phyloP scores from a whole-genome alignment of 2,329 filamentous ascomycete species.

The Fusarium sp. region DNA sequence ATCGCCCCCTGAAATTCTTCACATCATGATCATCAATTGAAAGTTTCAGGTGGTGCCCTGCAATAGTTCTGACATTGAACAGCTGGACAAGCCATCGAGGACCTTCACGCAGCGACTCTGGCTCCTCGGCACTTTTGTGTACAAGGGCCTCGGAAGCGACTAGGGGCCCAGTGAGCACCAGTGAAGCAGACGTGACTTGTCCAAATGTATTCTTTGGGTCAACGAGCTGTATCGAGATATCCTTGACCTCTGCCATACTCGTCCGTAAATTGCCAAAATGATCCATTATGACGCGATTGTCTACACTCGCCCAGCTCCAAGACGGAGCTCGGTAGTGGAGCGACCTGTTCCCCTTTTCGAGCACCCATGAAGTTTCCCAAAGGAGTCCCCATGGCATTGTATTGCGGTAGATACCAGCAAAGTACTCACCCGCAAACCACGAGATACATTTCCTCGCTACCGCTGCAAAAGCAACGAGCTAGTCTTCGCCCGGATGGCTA shows the following conservation, averaged over 20 bases:
- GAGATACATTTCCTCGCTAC: neutral
- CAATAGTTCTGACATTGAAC: too few species aligned
- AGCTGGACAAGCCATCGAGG: too few species aligned
- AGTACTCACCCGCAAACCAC: neutral
- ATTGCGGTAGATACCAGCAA: neutral
- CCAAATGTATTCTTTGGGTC: neutral
- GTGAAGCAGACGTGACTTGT: neutral
- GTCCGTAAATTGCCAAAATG: neutral
- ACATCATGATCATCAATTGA: too few species aligned
- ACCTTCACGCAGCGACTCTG: too few species aligned
- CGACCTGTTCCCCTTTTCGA: neutral
- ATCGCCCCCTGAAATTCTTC: too few species aligned
- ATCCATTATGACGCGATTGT: neutral
- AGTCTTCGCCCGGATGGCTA: neutral
- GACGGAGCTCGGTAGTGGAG: neutral
- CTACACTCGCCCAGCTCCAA: slow-evolving; percentile 8
- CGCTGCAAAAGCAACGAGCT: slow-evolving; percentile 6
- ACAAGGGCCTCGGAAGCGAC: neutral
- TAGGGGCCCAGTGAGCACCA: neutral
- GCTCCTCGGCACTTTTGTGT: too few species aligned
- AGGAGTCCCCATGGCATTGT: neutral
- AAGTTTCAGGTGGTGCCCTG: too few species aligned
- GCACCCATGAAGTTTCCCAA: neutral
- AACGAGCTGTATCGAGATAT: neutral
- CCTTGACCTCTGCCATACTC: neutral